Evolutionary conservation across 345 rosid genomes (phyloP).

Genomic region (Sisymbrium irio): DNA sequence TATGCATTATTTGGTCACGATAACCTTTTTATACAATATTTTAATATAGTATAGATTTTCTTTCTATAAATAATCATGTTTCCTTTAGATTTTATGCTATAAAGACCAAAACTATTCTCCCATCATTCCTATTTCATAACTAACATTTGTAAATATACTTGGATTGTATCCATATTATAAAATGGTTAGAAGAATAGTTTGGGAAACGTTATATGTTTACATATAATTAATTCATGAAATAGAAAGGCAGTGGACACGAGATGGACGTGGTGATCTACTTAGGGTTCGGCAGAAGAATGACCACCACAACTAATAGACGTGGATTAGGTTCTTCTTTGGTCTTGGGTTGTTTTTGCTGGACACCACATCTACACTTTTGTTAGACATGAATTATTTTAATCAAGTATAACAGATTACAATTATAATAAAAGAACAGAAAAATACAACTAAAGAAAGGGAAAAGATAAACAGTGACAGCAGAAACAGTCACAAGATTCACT

Average conservation of each 20-base stretch:
- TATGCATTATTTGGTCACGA: background rate
- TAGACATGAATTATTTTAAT: background rate
- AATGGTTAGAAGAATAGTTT: background rate
- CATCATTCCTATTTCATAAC: background rate
- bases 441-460: constrained; percentile 34
- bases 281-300: constrained; percentile 54
- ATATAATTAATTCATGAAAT: constrained; percentile 4
- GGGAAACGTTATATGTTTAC: background rate
- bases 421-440: constrained; percentile 35
- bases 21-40: background rate
- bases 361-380: constrained; percentile 31
- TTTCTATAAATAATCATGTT: background rate
- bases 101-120: background rate
- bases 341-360: constrained; percentile 17
- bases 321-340: constrained; percentile 66
- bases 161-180: background rate
- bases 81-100: background rate
- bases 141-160: background rate
- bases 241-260: constrained; percentile 28
- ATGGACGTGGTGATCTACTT: constrained; percentile 36
- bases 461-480: constrained; percentile 50
- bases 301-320: constrained; percentile 63
- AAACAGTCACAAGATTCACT: constrained; percentile 40
- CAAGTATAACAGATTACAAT: constrained; percentile 19
- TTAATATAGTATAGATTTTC: background rate